Base-by-base conservation (phyloP, 257 asterid genomes). In the Solanum etuberosum region DNA sequence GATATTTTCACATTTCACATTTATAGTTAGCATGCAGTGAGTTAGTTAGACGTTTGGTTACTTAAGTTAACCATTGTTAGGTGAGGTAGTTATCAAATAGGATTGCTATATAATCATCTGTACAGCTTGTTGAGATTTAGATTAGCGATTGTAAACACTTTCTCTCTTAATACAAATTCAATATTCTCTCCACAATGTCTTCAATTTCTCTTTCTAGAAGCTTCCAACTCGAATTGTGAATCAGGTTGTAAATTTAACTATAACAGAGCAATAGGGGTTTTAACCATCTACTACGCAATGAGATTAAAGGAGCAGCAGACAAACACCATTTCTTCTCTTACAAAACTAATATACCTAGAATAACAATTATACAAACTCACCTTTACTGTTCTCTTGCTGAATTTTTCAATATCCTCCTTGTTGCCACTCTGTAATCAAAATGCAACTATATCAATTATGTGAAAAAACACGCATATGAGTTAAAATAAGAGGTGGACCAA, bases 351-450 rank as follows among this genome's bases (percentile, higher is more conserved):
- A 31, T 29, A 81, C 68, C 35, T 48, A 48, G 29, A 80, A 80
- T 18, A 80, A 80, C 37, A 46, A 29, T 0, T 18, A 34, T 7
- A 77, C n/a, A 70, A 37, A 84, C 95, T 38, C 77, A 94, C 99
- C 98, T 96, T 97, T 51, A 97, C 99, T 13, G 99, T 96, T 92
- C 99, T 89, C 92, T 97, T 97, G 89, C 99, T 97, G 89, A 93
- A 97, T 89, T 97, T 96, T 91, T 97, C 99, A 65, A 97, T 95
- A 61, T 97, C 99, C 93, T 96, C 98, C 91, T 91, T 91, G 90
- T 94, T 91, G 78, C 98, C 99, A 43, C 90, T 68, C 99, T 96
- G 93, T 90, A 90, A 88, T 34, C 51, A 90, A 43, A 78, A 71
- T 48, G 85, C 68, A 81, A 81, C 85, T 46, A 48, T 81, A 48